Percentiles rank a stretch among this genome's conserved stretches.
Conservation (phyloP, 495 filamentous ascomycete species). For the Penicillium pancosmium region DNA sequence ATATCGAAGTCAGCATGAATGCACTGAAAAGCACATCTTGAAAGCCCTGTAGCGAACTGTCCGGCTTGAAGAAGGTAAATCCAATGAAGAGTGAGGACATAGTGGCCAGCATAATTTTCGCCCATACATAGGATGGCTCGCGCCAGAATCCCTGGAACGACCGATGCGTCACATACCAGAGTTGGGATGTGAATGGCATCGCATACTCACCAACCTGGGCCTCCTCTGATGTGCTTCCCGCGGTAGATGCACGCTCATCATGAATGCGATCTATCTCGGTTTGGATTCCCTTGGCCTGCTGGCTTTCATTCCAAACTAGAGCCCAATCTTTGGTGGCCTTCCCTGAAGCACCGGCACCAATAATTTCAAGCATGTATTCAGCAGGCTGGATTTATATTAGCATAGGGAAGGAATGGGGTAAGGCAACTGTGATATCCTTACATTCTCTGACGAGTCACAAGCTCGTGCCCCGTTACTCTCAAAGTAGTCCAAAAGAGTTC, state of each 20-base stretch:
- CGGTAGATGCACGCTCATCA: slow-evolving; percentile 36
- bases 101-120: slow-evolving; percentile 56
- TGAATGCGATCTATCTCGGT: slow-evolving; percentile 68
- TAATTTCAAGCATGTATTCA: slow-evolving; percentile 91
- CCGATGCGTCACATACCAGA: slow-evolving; percentile 51
- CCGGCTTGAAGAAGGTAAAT: slow-evolving; percentile 80
- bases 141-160: slow-evolving; percentile 60
- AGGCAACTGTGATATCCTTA: slow-evolving; percentile 46
- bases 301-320: slow-evolving; percentile 69
- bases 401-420: background rate
- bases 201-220: slow-evolving; percentile 46
- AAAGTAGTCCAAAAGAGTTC: slow-evolving; percentile 73
- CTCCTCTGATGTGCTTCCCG: slow-evolving; percentile 17
- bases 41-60: slow-evolving; percentile 71
- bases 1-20: slow-evolving; percentile 80
- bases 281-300: slow-evolving; percentile 66
- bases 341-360: slow-evolving; percentile 56
- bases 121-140: slow-evolving; percentile 58
- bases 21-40: slow-evolving; percentile 85
- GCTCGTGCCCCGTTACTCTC: slow-evolving; percentile 68
- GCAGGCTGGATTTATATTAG: slow-evolving; percentile 57
- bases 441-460: slow-evolving; percentile 75
- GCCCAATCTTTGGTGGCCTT: slow-evolving; percentile 83
- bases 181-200: slow-evolving; percentile 54
- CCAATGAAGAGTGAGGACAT: slow-evolving; percentile 71